These are phyloP conservation scores for Corinectria fuckeliana DNA, from an alignment of 2,329 filamentous ascomycete genomes.

Conservation along the genomic window DNA sequence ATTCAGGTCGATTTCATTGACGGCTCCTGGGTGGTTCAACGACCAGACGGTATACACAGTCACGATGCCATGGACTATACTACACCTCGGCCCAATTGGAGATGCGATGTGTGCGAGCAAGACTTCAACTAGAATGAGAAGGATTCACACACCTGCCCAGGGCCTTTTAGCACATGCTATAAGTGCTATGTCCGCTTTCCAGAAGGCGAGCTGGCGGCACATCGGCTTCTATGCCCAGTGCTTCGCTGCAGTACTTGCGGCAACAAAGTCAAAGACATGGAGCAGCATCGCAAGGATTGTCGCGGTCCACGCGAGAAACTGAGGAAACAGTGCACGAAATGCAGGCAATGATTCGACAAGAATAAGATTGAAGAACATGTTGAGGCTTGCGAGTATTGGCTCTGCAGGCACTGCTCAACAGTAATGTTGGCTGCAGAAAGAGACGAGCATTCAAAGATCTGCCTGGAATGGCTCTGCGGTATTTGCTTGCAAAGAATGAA, in stretches of 20 bases:
- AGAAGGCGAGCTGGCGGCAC: background rate
- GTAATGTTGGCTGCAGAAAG: constrained; percentile 6
- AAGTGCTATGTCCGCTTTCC: background rate
- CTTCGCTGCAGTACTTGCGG: background rate
- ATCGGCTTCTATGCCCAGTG: no score
- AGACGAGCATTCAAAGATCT: constrained; percentile 9
- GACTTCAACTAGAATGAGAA: background rate
- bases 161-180: background rate
- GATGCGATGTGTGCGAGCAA: background rate
- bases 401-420: constrained; percentile 4
- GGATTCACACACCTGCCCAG: background rate
- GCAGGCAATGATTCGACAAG: background rate
- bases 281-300: background rate
- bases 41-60: background rate
- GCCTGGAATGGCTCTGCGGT: constrained; percentile 5
- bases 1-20: background rate
- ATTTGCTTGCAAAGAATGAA: background rate
- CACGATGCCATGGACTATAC: background rate
- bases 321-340: background rate
- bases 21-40: background rate
- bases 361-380: background rate
- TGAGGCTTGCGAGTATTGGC: constrained; percentile 12
- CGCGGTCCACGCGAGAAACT: background rate
- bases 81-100: background rate
- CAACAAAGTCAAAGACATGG: background rate